phyloP scores from a whole-genome alignment of 129 eudicot genomes.

The Lactuca saligna region DNA sequence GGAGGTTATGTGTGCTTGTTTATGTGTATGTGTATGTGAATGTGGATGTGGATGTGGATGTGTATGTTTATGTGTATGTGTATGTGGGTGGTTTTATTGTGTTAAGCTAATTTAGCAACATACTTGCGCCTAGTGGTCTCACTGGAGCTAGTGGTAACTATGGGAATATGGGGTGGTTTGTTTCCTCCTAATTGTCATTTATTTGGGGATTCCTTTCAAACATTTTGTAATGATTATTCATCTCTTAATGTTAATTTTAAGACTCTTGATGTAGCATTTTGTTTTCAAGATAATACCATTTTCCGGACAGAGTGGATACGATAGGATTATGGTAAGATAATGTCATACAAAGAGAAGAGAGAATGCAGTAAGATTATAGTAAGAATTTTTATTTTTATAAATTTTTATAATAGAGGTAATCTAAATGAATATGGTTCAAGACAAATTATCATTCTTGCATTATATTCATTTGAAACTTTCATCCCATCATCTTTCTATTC shows the following conservation, averaged over 20 bases:
- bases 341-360: no score
- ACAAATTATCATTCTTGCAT: no score
- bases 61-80: neutral
- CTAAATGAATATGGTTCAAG: no score
- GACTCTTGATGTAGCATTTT: neutral
- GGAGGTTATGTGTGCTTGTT: constrained; percentile 3
- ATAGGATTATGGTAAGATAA: no score
- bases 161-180: neutral
- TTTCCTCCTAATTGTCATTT: constrained; percentile 10
- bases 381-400: no score
- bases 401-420: no score
- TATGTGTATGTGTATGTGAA: neutral
- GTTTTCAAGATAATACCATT: neutral
- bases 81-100: constrained; percentile 11
- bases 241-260: constrained; percentile 10
- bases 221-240: constrained; percentile 11
- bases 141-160: constrained; percentile 57
- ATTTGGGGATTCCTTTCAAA: neutral
- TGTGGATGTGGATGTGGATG: neutral
- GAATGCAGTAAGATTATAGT: no score
- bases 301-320: no score
- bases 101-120: constrained; percentile 17
- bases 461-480: no score
- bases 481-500: no score
- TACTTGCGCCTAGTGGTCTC: constrained; percentile 71